phyloP scores from a whole-genome alignment of 1,139 yeast species.

The Chernovozyma aurita region DNA sequence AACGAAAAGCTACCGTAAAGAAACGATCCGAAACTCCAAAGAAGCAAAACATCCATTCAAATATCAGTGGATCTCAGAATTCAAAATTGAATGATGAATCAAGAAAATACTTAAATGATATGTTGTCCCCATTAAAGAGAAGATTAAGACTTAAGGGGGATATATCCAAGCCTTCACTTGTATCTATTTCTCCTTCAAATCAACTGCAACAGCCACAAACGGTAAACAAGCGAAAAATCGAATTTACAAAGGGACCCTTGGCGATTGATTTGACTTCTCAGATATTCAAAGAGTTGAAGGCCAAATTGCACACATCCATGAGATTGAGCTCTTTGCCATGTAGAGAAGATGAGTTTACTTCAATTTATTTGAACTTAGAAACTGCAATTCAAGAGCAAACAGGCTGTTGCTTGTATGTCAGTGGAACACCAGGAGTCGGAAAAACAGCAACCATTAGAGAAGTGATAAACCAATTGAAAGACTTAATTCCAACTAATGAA shows the following conservation, averaged over 20 bases:
- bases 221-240: slow-evolving; percentile 1
- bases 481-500: slow-evolving; percentile 40
- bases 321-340: slow-evolving; percentile 72
- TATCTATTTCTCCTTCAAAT: slow-evolving; percentile 22
- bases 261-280: slow-evolving; percentile 26
- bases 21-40: neutral
- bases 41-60: neutral
- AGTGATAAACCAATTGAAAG: slow-evolving; percentile 65
- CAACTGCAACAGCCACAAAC: slow-evolving; percentile 5
- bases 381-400: slow-evolving; percentile 66
- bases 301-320: slow-evolving; percentile 60
- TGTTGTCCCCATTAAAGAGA: slow-evolving; percentile 27
- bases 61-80: neutral
- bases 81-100: slow-evolving; percentile 7
- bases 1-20: neutral
- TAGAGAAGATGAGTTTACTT: slow-evolving; percentile 81
- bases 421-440: slow-evolving; percentile 99
- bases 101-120: slow-evolving; percentile 16
- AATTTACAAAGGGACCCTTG: slow-evolving; percentile 4
- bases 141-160: slow-evolving; percentile 24
- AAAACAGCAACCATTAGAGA: slow-evolving; percentile 92
- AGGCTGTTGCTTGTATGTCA: slow-evolving; percentile 83
- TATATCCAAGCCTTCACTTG: slow-evolving; percentile 19
- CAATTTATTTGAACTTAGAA: slow-evolving; percentile 67
- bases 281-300: slow-evolving; percentile 53